These are phyloP conservation scores for Panaeolus cyanescens DNA, from an alignment of 768 basidiomycete genomes.

Conservation along the genomic window DNA sequence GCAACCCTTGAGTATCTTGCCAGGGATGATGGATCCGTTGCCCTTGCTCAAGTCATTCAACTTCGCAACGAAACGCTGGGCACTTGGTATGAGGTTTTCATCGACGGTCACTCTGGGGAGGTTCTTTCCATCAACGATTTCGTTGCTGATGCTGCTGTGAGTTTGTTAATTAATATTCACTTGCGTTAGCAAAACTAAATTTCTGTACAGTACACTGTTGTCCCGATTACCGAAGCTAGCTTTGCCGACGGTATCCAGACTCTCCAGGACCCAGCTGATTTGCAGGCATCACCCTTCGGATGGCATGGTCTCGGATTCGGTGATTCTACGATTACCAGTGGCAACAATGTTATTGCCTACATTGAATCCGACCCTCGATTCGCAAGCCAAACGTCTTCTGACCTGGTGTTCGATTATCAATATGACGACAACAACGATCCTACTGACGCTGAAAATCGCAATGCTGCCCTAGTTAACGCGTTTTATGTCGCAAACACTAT, in stretches of 20 bases:
- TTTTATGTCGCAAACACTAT: conserved; percentile 60
- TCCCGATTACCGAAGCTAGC: conserved; percentile 49
- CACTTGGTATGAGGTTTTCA: conserved; percentile 57
- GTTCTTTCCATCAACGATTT: conserved; percentile 54
- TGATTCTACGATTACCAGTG: conserved; percentile 21
- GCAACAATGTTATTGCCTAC: conserved; percentile 37
- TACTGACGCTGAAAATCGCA: conserved; percentile 40
- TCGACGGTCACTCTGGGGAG: conserved; percentile 52
- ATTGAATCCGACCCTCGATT: conserved; percentile 26
- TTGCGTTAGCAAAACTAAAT: conserved; percentile 17
- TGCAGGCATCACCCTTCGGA: conserved; percentile 47
- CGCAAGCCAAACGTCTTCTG: conserved; percentile 34
- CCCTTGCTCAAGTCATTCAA: conserved; percentile 39
- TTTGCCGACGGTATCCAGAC: conserved; percentile 49
- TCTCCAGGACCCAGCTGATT: conserved; percentile 51
- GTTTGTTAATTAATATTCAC: conserved; percentile 9
- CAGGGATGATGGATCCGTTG: conserved; percentile 34
- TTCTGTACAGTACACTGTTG: conserved; percentile 36
- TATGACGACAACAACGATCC: conserved; percentile 33
- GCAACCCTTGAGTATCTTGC: conserved; percentile 44
- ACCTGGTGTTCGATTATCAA: conserved; percentile 36
- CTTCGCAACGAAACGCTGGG: conserved; percentile 30
- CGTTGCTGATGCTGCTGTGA: conserved; percentile 40
- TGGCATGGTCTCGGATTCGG: conserved; percentile 39
- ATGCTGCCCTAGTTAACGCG: conserved; percentile 50